Conservation (phyloP, 176 grass and related monocot species). For the Lolium multiflorum region DNA sequence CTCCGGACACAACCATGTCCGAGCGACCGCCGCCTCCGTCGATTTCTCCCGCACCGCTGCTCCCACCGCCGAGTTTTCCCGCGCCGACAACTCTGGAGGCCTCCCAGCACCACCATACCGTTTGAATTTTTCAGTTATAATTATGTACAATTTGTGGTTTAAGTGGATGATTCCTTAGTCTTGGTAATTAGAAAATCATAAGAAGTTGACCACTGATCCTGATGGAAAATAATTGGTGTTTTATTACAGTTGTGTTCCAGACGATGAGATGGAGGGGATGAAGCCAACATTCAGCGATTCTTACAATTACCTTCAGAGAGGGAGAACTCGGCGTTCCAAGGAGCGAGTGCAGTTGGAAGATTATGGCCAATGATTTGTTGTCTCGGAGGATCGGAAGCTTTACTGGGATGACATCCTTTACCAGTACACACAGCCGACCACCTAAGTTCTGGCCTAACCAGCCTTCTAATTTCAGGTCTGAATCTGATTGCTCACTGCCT, state of each 20-base stretch:
- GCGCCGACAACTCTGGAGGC: too few relatives aligned
- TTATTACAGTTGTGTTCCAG: not conserved
- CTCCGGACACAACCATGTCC: too few relatives aligned
- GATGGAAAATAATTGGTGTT: not conserved
- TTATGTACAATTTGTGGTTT: not conserved
- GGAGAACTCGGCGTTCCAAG: constrained; percentile 29
- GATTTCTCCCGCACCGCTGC: too few relatives aligned
- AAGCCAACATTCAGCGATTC: constrained; percentile 32
- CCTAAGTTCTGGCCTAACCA: not conserved
- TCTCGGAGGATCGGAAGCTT: constrained; percentile 66
- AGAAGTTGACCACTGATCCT: not conserved
- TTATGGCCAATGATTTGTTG: constrained; percentile 60
- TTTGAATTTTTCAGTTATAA: not conserved
- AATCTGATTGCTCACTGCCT: too few relatives aligned
- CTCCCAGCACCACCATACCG: too few relatives aligned
- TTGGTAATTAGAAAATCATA: not conserved
- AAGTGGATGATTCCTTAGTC: not conserved
- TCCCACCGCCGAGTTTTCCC: too few relatives aligned
- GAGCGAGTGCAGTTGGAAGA: constrained; percentile 41
- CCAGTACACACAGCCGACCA: constrained; percentile 39
- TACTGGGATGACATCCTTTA: constrained; percentile 59
- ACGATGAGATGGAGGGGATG: constrained; percentile 33
- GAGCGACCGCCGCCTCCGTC: too few relatives aligned
- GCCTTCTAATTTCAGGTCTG: too few relatives aligned
- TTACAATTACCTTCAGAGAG: constrained; percentile 41